Conservation (phyloP, 352 stramenopile species). For the Pythium apleroticum region DNA sequence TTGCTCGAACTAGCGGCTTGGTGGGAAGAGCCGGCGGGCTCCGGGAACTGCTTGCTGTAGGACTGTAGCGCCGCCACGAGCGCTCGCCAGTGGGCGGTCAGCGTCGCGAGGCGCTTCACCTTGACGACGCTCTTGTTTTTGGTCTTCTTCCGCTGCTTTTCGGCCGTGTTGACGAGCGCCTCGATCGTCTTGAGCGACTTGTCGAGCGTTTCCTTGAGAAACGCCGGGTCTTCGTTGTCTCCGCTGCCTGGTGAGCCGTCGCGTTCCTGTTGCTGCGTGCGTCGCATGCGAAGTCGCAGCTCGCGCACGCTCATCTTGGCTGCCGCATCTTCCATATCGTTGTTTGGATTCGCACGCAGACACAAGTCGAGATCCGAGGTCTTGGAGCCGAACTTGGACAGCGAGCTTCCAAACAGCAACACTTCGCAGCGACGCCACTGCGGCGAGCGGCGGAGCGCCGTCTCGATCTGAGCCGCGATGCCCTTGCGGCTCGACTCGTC, state of each 20-base stretch:
- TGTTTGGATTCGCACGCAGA: conserved; percentile 36
- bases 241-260: conserved; percentile 16
- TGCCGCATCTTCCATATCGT: conserved; percentile 2
- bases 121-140: conserved; percentile 16
- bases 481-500: conserved; percentile 43
- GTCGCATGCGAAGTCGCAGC: conserved; percentile 42
- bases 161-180: conserved; percentile 44
- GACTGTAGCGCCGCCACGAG: conserved; percentile 33
- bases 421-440: conserved; percentile 19
- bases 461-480: conserved; percentile 18
- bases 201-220: conserved; percentile 40
- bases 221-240: conserved; percentile 27
- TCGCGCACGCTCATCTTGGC: conserved; percentile 38
- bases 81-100: conserved; percentile 16
- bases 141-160: conserved; percentile 31
- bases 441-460: conserved; percentile 10
- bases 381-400: conserved; percentile 72
- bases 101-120: background rate
- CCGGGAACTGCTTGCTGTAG: conserved; percentile 39
- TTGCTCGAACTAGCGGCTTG: background rate
- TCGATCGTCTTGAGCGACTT: conserved; percentile 53
- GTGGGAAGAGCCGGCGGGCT: conserved; percentile 7
- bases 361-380: conserved; percentile 80
- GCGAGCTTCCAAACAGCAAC: conserved; percentile 72
- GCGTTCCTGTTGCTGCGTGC: conserved; percentile 14